Evolutionary conservation across 129 eudicot genomes (phyloP).

Genomic region (Lactuca saligna): DNA sequence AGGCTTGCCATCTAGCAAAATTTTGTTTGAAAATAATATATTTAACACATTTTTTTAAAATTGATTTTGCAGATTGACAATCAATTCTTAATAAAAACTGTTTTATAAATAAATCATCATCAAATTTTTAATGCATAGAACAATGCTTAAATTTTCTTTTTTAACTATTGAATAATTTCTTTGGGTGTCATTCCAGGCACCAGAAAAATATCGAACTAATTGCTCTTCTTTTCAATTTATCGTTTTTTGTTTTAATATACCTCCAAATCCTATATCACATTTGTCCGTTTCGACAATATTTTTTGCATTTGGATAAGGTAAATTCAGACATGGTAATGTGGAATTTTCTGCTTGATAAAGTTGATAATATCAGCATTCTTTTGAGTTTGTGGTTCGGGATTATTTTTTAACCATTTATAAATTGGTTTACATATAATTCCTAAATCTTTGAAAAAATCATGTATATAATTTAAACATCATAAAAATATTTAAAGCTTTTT

Average conservation of each 20-base stretch:
- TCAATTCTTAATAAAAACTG: background rate
- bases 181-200: no score
- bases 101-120: background rate
- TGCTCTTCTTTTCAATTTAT: no score
- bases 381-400: background rate
- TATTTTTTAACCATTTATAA: background rate
- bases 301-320: no score
- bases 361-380: background rate
- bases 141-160: conserved; percentile 9
- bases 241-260: background rate
- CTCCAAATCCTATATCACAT: conserved; percentile 9
- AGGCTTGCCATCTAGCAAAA: no score
- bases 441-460: background rate
- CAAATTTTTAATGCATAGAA: background rate
- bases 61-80: background rate
- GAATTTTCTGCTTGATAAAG: background rate
- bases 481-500: background rate
- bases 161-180: no score
- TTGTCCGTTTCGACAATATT: conserved; percentile 11
- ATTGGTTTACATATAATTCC: background rate
- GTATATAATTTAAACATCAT: background rate
- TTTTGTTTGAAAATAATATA: background rate
- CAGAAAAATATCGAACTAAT: no score
- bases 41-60: conserved; percentile 3
- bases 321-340: background rate